Percentiles rank a stretch among this genome's conserved stretches.
Evolutionary conservation across 2,329 filamentous ascomycete species (phyloP).

Genomic region (Aureobasidium pullulans): DNA sequence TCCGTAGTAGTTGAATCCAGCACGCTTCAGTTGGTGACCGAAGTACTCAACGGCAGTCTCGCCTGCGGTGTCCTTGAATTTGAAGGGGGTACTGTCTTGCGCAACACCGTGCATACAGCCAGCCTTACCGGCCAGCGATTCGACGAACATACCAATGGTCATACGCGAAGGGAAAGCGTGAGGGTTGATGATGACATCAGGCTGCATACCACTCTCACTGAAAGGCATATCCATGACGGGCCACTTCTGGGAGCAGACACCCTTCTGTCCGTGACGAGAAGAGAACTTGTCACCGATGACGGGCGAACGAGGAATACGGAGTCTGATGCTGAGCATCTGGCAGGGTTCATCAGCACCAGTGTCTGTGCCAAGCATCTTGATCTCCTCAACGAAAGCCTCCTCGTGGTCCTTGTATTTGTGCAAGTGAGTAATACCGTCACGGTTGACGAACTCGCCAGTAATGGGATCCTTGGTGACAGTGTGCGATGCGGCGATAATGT

Average conservation of each 20-base stretch:
- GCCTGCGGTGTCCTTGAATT: constrained; percentile 69
- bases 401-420: constrained; percentile 94
- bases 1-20: constrained; percentile 95
- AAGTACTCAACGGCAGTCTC: constrained; percentile 92
- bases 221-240: constrained; percentile 91
- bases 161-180: constrained; percentile 99
- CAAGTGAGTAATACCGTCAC: constrained; percentile 77
- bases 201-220: constrained; percentile 90
- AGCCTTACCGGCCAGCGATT: constrained; percentile 91
- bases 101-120: constrained; percentile 92
- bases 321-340: constrained; percentile 86
- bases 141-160: constrained; percentile 99
- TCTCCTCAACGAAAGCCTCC: constrained; percentile 82
- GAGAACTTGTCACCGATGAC: constrained; percentile 99
- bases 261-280: constrained; percentile 95
- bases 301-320: constrained; percentile 81
- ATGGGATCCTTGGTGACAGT: constrained; percentile 67
- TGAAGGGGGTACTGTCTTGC: constrained; percentile 92
- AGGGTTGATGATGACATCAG: constrained; percentile 97
- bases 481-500: constrained; percentile 83
- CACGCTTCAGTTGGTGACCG: constrained; percentile 87
- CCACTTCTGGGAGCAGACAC: constrained; percentile 95
- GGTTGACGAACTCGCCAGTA: constrained; percentile 72
- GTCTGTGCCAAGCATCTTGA: constrained; percentile 82
- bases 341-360: constrained; percentile 74